Percentiles rank a stretch among this genome's conserved stretches.
phyloP scores from a whole-genome alignment of 1,139 yeast species.

The Geotrichum candidum region DNA sequence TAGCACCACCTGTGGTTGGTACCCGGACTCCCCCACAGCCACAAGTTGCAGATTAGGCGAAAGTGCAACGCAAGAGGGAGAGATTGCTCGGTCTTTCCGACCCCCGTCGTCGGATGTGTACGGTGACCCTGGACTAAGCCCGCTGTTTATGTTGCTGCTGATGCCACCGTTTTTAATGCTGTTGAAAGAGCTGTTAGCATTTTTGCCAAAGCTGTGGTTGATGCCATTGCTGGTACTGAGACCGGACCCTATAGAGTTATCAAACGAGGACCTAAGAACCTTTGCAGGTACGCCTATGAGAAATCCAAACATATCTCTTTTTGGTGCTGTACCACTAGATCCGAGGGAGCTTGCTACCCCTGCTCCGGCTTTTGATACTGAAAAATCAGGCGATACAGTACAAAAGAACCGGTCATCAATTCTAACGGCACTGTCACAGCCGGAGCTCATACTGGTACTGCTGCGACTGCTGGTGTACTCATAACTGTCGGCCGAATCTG shows the following conservation, averaged over 20 bases:
- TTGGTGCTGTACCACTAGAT: conserved; percentile 16
- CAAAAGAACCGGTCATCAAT: conserved; percentile 11
- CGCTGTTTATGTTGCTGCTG: not conserved
- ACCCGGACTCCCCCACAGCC: conserved; percentile 66
- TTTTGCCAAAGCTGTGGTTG: not conserved
- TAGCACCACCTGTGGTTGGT: conserved; percentile 55
- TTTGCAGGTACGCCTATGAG: not conserved
- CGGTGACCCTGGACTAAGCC: not conserved
- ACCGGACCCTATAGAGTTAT: not conserved
- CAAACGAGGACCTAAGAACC: not conserved
- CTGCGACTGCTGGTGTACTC: not conserved
- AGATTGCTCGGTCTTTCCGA: conserved; percentile 42
- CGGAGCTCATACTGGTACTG: not conserved
- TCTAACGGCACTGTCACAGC: not conserved
- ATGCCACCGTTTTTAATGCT: not conserved
- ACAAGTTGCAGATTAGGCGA: conserved; percentile 48
- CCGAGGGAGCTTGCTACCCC: not conserved
- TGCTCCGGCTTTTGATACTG: not conserved
- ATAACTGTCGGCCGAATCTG: not conserved
- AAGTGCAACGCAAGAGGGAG: conserved; percentile 50
- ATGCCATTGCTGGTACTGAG: not conserved
- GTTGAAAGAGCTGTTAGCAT: not conserved
- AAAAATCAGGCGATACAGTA: conserved; percentile 13
- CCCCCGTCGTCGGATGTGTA: not conserved
- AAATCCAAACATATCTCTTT: conserved; percentile 5